Conservation (phyloP, 2,329 filamentous ascomycete species). For the Spiromastix sp. region DNA sequence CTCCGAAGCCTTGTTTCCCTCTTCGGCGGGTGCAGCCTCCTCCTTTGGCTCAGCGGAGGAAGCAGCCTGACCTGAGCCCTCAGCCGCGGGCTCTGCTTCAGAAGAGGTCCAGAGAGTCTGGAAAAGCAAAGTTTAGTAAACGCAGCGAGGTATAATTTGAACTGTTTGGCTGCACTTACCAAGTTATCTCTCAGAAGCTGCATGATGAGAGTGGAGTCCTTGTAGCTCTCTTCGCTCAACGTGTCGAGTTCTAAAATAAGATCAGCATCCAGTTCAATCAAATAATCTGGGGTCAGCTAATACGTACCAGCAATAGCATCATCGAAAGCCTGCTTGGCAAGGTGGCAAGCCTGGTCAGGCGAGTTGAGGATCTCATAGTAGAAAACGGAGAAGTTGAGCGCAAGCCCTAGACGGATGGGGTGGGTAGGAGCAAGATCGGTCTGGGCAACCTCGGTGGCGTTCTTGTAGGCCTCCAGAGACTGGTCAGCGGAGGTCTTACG, state of each 20-base stretch:
- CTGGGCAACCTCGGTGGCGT: constrained; percentile 79
- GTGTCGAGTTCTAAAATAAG: constrained; percentile 70
- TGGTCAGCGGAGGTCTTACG: constrained; percentile 90
- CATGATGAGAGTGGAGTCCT: constrained; percentile 98
- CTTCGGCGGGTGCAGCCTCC: constrained; percentile 30
- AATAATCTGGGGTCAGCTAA: not conserved
- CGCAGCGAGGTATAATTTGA: no score
- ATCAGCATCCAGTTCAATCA: constrained; percentile 14
- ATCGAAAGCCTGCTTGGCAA: constrained; percentile 91
- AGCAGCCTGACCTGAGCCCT: constrained; percentile 29
- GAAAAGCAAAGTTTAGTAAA: constrained; percentile 19
- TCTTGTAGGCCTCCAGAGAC: constrained; percentile 95
- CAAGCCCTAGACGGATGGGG: constrained; percentile 84
- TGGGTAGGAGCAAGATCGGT: constrained; percentile 85
- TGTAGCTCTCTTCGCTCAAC: constrained; percentile 97
- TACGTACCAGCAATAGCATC: constrained; percentile 78
- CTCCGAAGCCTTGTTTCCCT: constrained; percentile 30
- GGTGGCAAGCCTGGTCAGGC: constrained; percentile 93
- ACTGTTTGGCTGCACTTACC: constrained; percentile 45
- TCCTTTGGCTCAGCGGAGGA: constrained; percentile 30
- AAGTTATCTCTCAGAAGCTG: constrained; percentile 95
- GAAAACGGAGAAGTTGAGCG: constrained; percentile 96
- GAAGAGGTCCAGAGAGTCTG: constrained; percentile 99
- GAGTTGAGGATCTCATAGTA: constrained; percentile 99
- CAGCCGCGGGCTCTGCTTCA: constrained; percentile 74